These are phyloP conservation scores for Syncephalastrum monosporum DNA, from an alignment of 371 early-diverging fungal species.

Conservation along the genomic window DNA sequence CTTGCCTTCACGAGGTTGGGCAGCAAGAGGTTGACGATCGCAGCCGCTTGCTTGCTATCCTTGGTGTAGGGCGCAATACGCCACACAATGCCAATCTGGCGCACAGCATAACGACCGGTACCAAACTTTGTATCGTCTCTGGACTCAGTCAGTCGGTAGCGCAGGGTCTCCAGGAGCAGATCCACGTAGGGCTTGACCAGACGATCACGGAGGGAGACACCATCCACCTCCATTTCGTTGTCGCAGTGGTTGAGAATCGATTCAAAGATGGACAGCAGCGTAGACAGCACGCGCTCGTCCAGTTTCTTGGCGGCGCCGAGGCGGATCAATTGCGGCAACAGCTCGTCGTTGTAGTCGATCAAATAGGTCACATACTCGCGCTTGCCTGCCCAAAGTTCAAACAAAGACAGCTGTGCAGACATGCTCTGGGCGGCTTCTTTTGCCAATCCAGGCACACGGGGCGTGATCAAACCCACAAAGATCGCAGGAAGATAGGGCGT, in stretches of 20 bases:
- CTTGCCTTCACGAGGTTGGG: constrained; percentile 78
- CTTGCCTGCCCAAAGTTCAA: constrained; percentile 75
- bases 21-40: constrained; percentile 75
- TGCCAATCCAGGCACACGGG: constrained; percentile 70
- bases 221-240: constrained; percentile 44
- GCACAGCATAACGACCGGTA: constrained; percentile 59
- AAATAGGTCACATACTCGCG: constrained; percentile 65
- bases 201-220: constrained; percentile 39
- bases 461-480: constrained; percentile 65
- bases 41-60: constrained; percentile 61
- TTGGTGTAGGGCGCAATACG: constrained; percentile 74
- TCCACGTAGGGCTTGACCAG: constrained; percentile 66
- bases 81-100: constrained; percentile 81
- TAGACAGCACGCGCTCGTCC: constrained; percentile 62
- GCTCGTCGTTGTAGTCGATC: constrained; percentile 54
- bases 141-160: constrained; percentile 53
- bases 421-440: constrained; percentile 85
- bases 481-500: constrained; percentile 72
- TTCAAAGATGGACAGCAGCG: constrained; percentile 78
- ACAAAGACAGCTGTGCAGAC: constrained; percentile 74
- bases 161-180: constrained; percentile 61
- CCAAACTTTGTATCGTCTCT: constrained; percentile 53
- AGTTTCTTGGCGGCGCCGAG: constrained; percentile 79
- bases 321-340: constrained; percentile 69
- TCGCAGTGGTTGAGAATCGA: constrained; percentile 60